Evolutionary conservation across 495 filamentous ascomycete genomes (phyloP).

Genomic region (Neurospora hispaniola): DNA sequence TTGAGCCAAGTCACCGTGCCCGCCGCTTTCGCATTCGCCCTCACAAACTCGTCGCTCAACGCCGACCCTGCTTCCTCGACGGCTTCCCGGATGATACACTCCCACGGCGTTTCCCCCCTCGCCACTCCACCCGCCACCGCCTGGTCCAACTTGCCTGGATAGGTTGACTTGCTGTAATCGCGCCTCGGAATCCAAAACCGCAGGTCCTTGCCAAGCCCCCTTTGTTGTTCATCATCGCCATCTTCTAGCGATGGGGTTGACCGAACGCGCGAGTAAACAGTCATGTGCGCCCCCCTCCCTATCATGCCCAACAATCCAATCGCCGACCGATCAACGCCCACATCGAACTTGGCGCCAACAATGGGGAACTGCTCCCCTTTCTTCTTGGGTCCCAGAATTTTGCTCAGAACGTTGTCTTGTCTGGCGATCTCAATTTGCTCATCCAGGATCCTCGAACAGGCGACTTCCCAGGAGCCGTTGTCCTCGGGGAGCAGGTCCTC

Average conservation of each 20-base stretch:
- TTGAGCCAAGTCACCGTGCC: constrained; percentile 33
- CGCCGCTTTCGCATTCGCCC: constrained; percentile 19
- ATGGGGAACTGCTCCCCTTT: neutral
- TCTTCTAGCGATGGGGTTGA: neutral
- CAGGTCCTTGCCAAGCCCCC: neutral
- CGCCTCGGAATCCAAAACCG: constrained; percentile 43
- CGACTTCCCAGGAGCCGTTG: neutral
- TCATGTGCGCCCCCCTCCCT: constrained; percentile 38
- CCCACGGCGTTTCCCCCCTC: constrained; percentile 30
- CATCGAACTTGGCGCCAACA: neutral
- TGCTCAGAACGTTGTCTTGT: neutral
- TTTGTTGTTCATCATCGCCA: neutral
- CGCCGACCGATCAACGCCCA: neutral
- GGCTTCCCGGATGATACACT: constrained; percentile 43
- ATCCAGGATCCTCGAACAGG: neutral
- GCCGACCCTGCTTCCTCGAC: constrained; percentile 40
- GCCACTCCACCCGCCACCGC: constrained; percentile 46
- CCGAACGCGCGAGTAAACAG: constrained; percentile 28
- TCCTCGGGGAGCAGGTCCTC: neutral
- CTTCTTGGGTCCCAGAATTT: neutral
- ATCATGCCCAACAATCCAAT: constrained; percentile 38
- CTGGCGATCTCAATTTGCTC: neutral
- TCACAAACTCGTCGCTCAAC: constrained; percentile 22
- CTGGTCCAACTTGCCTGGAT: constrained; percentile 42
- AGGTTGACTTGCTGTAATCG: constrained; percentile 34